A percentile compares a stretch with the other conserved stretches of the same genome.
Conservation (phyloP, 1,284 basidiomycete species). For the Cutaneotrichosporon dermatis region DNA sequence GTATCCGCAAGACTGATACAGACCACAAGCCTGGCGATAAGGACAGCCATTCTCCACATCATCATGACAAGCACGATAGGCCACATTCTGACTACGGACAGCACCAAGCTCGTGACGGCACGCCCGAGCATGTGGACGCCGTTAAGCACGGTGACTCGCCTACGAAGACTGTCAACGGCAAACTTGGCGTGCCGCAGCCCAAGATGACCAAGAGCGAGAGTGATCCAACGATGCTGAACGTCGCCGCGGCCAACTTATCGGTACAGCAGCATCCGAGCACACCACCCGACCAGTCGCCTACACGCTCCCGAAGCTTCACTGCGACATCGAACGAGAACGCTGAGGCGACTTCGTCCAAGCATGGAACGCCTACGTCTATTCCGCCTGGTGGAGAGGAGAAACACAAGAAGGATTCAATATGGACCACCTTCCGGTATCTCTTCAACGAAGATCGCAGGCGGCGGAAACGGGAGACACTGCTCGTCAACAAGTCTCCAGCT, state of each 20-base stretch:
- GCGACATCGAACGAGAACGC: neutral
- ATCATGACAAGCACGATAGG: neutral
- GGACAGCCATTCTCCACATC: neutral
- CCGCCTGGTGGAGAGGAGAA: conserved; percentile 2
- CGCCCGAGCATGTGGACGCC: conserved; percentile 1
- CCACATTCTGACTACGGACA: conserved; percentile 8
- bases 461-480: conserved; percentile 32
- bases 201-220: conserved; percentile 29
- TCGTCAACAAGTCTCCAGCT: conserved; percentile 11
- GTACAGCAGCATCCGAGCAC: neutral
- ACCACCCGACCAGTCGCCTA: conserved; percentile 1
- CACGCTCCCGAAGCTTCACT: neutral
- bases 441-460: conserved; percentile 51
- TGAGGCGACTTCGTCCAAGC: neutral
- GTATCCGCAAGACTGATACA: conserved; percentile 11
- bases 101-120: neutral
- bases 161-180: conserved; percentile 21
- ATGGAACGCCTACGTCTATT: neutral
- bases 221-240: conserved; percentile 14
- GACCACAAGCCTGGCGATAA: conserved; percentile 12
- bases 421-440: conserved; percentile 51
- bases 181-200: neutral
- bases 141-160: conserved; percentile 33
- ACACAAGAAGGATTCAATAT: conserved; percentile 46
- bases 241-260: neutral